These are phyloP conservation scores for Melampsora medusae DNA, from an alignment of 1,284 basidiomycete genomes.

Conservation along the genomic window DNA sequence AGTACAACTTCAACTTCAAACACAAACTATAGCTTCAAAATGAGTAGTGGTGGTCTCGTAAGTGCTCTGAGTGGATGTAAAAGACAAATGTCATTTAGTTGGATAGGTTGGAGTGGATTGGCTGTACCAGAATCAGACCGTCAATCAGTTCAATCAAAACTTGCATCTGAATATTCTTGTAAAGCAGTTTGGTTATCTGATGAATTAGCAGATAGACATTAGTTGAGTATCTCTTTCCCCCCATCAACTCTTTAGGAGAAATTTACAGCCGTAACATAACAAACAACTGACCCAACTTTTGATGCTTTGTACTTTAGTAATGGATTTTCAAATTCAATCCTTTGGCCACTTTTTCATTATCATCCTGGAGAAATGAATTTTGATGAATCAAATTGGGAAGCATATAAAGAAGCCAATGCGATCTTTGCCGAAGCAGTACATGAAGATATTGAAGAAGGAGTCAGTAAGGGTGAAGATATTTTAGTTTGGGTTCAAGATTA, in stretches of 20 bases:
- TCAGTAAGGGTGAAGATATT: constrained; percentile 64
- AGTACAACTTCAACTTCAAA: background rate
- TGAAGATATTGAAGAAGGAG: constrained; percentile 63
- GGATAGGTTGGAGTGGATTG: constrained; percentile 59
- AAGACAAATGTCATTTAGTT: constrained; percentile 67
- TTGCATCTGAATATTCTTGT: constrained; percentile 92
- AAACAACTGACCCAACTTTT: background rate
- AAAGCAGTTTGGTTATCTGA: constrained; percentile 96
- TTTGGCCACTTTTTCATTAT: constrained; percentile 99
- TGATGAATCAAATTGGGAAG: constrained; percentile 95
- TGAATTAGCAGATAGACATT: constrained; percentile 94
- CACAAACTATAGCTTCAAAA: constrained; percentile 55
- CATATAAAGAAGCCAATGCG: constrained; percentile 94
- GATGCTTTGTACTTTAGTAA: constrained; percentile 17
- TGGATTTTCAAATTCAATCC: constrained; percentile 95
- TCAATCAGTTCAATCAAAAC: constrained; percentile 75
- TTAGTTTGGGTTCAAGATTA: constrained; percentile 99
- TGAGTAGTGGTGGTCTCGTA: constrained; percentile 91
- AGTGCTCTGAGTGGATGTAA: constrained; percentile 92
- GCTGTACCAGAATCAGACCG: constrained; percentile 85
- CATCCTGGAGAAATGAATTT: constrained; percentile 93
- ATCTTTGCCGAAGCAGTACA: constrained; percentile 86
- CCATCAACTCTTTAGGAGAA: no score
- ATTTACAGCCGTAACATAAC: no score
- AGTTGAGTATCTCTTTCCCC: no score